Percentiles rank a stretch among this genome's conserved stretches.
These are phyloP conservation scores for Rhododendron simsii DNA, from an alignment of 148 eudicot species.

Conservation along the genomic window DNA sequence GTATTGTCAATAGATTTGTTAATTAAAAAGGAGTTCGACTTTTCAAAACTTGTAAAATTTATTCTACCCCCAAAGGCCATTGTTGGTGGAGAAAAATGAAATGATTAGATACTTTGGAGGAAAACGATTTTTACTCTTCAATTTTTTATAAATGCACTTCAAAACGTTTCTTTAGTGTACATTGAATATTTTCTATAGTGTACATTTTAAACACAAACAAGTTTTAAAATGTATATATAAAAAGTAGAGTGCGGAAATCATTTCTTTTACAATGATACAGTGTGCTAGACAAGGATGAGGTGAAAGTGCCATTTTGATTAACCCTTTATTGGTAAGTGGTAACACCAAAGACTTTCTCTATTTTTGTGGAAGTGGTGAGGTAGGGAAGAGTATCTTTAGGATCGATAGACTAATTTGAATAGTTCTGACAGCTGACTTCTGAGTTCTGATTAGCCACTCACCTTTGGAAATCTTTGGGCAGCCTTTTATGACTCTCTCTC, in stretches of 20 bases:
- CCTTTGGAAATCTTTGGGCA: background rate
- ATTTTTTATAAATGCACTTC: too few species aligned
- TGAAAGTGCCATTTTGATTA: background rate
- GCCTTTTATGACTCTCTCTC: background rate
- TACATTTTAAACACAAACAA: too few species aligned
- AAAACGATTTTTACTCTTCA: too few species aligned
- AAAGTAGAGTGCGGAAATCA: background rate
- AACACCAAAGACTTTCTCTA: background rate
- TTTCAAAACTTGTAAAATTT: background rate
- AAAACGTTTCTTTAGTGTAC: too few species aligned
- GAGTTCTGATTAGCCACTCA: background rate
- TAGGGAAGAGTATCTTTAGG: background rate
- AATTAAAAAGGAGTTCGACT: background rate
- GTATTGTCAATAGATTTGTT: too few species aligned
- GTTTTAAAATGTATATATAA: too few species aligned
- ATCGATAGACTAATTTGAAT: background rate
- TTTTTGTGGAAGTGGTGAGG: background rate
- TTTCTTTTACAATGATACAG: background rate
- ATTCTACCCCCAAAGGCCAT: background rate
- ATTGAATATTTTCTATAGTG: too few species aligned
- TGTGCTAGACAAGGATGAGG: background rate
- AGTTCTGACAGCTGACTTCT: background rate
- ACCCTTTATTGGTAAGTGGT: background rate
- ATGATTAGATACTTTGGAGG: background rate
- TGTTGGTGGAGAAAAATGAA: background rate